Percentiles rank a stretch among this genome's conserved stretches.
These are phyloP conservation scores for Polytolypa hystricis DNA, from an alignment of 2,329 filamentous ascomycete species.

Conservation along the genomic window DNA sequence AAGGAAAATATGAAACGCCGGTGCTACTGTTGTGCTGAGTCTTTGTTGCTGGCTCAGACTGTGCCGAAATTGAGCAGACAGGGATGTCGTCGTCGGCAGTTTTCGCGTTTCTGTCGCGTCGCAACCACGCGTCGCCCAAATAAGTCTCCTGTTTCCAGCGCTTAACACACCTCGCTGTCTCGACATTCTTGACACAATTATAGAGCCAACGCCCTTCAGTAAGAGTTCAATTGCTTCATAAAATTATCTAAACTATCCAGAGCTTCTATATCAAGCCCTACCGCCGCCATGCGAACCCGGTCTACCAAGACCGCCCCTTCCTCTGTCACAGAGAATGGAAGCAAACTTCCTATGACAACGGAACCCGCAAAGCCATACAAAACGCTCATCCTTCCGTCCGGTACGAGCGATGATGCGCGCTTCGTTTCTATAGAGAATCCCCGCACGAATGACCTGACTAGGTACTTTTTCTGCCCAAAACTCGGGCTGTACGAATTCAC, in stretches of 20 bases:
- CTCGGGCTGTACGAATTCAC: conserved; percentile 53
- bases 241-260: too few relatives aligned
- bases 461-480: conserved; percentile 50
- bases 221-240: too few relatives aligned
- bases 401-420: conserved; percentile 40
- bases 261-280: too few relatives aligned
- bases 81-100: background rate
- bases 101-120: conserved; percentile 2
- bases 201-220: too few relatives aligned
- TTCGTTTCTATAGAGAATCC: conserved; percentile 48
- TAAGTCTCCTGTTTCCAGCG: too few relatives aligned
- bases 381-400: conserved; percentile 47
- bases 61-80: background rate
- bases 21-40: background rate
- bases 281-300: conserved; percentile 20
- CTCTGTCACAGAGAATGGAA: conserved; percentile 4
- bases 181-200: too few relatives aligned
- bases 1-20: background rate
- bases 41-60: background rate
- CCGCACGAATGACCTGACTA: conserved; percentile 34
- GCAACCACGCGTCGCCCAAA: conserved; percentile 1
- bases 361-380: conserved; percentile 25
- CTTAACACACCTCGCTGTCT: too few relatives aligned
- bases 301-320: conserved; percentile 17
- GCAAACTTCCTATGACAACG: conserved; percentile 14